These are phyloP conservation scores for Gossypium herbaceum DNA, from an alignment of 345 rosid genomes.

Conservation along the genomic window DNA sequence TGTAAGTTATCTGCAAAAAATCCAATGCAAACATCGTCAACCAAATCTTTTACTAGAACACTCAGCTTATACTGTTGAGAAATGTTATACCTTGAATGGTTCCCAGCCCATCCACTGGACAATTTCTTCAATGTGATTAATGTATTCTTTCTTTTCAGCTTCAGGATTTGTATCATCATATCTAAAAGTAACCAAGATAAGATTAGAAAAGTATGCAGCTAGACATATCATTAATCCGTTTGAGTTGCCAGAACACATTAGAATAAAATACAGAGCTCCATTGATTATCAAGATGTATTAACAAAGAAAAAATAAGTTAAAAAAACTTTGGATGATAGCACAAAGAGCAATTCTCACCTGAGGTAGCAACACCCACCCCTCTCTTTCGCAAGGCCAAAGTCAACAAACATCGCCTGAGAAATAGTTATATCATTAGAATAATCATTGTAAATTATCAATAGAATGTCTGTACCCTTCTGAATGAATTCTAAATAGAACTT, in stretches of 20 bases:
- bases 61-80: not conserved
- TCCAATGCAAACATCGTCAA: slow-evolving; percentile 19
- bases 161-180: slow-evolving; percentile 97
- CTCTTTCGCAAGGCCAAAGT: slow-evolving; percentile 95
- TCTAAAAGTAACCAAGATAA: slow-evolving; percentile 32
- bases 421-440: slow-evolving; percentile 5
- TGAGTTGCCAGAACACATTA: not conserved
- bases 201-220: slow-evolving; percentile 9
- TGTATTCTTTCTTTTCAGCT: slow-evolving; percentile 97
- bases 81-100: slow-evolving; percentile 70
- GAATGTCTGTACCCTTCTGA: not conserved
- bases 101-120: slow-evolving; percentile 99
- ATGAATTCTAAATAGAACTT: slow-evolving; percentile 13
- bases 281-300: slow-evolving; percentile 4
- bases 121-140: slow-evolving; percentile 91
- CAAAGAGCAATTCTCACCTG: slow-evolving; percentile 44
- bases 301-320: not conserved
- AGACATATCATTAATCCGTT: not conserved
- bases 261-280: not conserved
- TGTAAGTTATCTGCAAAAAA: slow-evolving; percentile 74
- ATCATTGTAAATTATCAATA: not conserved
- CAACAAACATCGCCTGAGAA: slow-evolving; percentile 90
- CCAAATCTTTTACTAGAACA: not conserved
- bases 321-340: not conserved
- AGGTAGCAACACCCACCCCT: slow-evolving; percentile 85